phyloP scores from a whole-genome alignment of 1,139 yeast genomes.

The Nakaseomyces nivariensis region DNA sequence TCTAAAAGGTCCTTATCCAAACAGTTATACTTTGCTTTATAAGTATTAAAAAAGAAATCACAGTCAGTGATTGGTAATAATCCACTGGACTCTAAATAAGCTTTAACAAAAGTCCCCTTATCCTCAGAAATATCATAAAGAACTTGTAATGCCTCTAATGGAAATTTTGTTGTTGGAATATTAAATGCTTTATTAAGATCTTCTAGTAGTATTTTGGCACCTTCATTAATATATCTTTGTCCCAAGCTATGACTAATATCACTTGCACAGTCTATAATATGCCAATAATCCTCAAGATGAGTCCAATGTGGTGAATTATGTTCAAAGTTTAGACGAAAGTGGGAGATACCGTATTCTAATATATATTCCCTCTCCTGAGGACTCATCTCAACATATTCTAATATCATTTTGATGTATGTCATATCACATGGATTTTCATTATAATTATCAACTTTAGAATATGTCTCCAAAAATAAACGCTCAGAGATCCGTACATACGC shows the following conservation, averaged over 20 bases:
- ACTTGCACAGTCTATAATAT: neutral
- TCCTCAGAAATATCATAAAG: neutral
- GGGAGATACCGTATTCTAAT: neutral
- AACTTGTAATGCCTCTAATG: neutral
- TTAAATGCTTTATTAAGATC: neutral
- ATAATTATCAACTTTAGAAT: too few species aligned
- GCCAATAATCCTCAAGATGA: neutral
- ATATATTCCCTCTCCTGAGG: neutral
- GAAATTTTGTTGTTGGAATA: neutral
- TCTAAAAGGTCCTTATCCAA: neutral
- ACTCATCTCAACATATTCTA: neutral
- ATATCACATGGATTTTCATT: neutral
- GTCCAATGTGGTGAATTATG: neutral
- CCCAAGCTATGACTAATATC: neutral
- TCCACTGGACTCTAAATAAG: neutral
- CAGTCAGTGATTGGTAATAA: neutral
- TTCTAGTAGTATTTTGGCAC: neutral
- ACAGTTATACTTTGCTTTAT: neutral
- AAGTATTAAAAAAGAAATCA: neutral
- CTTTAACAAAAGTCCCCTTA: neutral
- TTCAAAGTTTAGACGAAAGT: neutral
- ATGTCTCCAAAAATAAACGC: too few species aligned
- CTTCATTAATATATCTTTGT: neutral
- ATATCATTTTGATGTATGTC: neutral
- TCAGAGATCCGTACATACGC: too few species aligned